Conservation (phyloP, 345 rosid species). For the Garcia nutans region DNA sequence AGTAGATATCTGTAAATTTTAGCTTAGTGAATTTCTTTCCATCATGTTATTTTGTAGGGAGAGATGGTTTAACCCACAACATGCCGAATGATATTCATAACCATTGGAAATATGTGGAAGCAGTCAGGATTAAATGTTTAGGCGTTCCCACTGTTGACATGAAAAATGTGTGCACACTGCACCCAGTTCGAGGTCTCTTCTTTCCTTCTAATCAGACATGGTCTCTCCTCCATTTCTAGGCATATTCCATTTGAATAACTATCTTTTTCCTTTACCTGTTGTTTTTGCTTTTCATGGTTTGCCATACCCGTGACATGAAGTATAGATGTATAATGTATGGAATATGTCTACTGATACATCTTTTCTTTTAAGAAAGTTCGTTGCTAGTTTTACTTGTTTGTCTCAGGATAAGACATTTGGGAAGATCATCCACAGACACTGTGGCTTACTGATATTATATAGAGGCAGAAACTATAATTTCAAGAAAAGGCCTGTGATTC, state of each 20-base stretch:
- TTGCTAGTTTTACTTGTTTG: conserved; percentile 5
- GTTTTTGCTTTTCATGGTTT: not conserved
- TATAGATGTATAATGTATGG: not conserved
- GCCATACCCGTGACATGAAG: not conserved
- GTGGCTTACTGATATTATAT: conserved; percentile 68
- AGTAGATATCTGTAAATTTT: not conserved
- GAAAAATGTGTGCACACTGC: conserved; percentile 76
- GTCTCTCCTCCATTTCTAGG: not conserved
- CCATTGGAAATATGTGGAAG: conserved; percentile 76
- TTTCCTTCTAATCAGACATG: not conserved
- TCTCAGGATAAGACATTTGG: conserved; percentile 70
- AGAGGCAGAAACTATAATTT: conserved; percentile 81
- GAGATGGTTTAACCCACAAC: conserved; percentile 96
- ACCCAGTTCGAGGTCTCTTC: conserved; percentile 73
- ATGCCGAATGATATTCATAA: conserved; percentile 89
- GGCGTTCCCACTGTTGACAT: conserved; percentile 90
- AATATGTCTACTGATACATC: not conserved
- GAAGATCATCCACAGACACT: conserved; percentile 68
- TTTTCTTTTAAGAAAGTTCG: conserved; percentile 8
- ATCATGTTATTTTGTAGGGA: conserved; percentile 43
- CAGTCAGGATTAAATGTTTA: conserved; percentile 80
- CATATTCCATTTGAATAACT: not conserved
- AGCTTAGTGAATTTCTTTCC: not conserved
- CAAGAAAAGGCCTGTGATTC: conserved; percentile 74
- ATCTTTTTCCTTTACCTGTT: not conserved